phyloP scores from a whole-genome alignment of 306 rosid species.

The Arachis stenosperma region DNA sequence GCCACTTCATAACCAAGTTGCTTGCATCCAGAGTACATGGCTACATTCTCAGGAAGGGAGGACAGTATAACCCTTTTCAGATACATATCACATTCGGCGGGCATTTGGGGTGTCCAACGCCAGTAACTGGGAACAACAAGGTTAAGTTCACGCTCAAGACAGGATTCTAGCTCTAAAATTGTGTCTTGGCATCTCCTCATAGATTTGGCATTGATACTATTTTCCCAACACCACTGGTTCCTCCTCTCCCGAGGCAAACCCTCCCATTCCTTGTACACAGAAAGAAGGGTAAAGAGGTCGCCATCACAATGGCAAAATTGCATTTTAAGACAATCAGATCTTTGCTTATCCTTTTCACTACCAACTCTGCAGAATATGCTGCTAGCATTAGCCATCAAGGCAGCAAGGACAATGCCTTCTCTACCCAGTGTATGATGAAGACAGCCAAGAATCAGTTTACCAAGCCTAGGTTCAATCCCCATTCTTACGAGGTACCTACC shows the following conservation, averaged over 20 bases:
- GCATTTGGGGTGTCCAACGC: slow-evolving; percentile 68
- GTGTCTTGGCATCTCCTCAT: slow-evolving; percentile 93
- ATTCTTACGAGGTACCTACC: slow-evolving; percentile 71
- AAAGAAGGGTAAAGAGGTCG: slow-evolving; percentile 90
- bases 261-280: slow-evolving; percentile 91
- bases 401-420: slow-evolving; percentile 91
- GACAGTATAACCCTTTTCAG: slow-evolving; percentile 76
- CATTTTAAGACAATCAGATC: slow-evolving; percentile 85
- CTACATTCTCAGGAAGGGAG: slow-evolving; percentile 87
- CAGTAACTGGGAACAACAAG: slow-evolving; percentile 64
- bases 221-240: slow-evolving; percentile 88
- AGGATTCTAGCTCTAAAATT: slow-evolving; percentile 66
- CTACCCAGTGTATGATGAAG: slow-evolving; percentile 50
- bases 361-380: slow-evolving; percentile 93
- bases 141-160: slow-evolving; percentile 71
- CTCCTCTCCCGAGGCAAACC: slow-evolving; percentile 54
- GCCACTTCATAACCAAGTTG: slow-evolving; percentile 94
- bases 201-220: slow-evolving; percentile 93
- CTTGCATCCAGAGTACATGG: slow-evolving; percentile 82
- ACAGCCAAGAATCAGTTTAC: slow-evolving; percentile 85
- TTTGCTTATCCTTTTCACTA: slow-evolving; percentile 66
- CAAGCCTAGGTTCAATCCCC: slow-evolving; percentile 98
- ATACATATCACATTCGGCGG: slow-evolving; percentile 54
- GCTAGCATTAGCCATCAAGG: slow-evolving; percentile 88
- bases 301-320: slow-evolving; percentile 89